Percentiles rank a stretch among this genome's conserved stretches.
phyloP scores from a whole-genome alignment of 495 filamentous ascomycete species.

The Neurospora sp. region DNA sequence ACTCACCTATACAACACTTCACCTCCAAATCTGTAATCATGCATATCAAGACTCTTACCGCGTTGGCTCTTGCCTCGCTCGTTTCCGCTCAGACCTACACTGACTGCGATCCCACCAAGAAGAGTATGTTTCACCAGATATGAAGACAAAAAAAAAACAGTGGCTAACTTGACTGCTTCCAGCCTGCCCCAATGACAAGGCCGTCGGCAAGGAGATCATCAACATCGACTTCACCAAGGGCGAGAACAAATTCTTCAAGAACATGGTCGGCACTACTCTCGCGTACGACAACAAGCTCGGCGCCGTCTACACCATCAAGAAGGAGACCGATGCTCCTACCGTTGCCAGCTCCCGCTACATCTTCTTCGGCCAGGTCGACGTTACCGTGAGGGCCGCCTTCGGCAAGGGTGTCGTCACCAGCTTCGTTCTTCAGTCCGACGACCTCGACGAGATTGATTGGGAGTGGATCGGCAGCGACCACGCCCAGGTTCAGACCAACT shows the following conservation, averaged over 20 bases:
- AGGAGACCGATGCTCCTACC: conserved; percentile 68
- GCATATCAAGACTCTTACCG: conserved; percentile 30
- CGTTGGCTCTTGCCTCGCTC: conserved; percentile 34
- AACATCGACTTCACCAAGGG: conserved; percentile 74
- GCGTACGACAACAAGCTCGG: conserved; percentile 58
- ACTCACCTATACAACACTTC: background rate
- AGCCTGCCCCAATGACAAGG: conserved; percentile 62
- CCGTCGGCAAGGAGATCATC: conserved; percentile 49
- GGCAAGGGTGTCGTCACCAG: conserved; percentile 71
- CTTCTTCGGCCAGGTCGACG: conserved; percentile 68
- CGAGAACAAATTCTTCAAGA: conserved; percentile 51
- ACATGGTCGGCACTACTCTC: conserved; percentile 49
- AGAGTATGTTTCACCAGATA: conserved; percentile 39
- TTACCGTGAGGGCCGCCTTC: conserved; percentile 53
- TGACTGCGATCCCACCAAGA: conserved; percentile 61
- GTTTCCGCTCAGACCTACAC: conserved; percentile 66
- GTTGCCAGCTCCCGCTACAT: conserved; percentile 61
- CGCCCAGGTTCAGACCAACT: conserved; percentile 74
- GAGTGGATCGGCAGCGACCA: conserved; percentile 62
- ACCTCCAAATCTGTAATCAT: conserved; percentile 15
- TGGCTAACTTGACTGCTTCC: conserved; percentile 5
- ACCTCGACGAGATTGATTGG: conserved; percentile 95
- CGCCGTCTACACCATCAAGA: conserved; percentile 63
- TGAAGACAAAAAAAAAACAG: background rate
- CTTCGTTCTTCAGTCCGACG: conserved; percentile 80